These are phyloP conservation scores for Tetrahymena thermophila DNA, from an alignment of 73 alveolate genomes.

Conservation along the genomic window DNA sequence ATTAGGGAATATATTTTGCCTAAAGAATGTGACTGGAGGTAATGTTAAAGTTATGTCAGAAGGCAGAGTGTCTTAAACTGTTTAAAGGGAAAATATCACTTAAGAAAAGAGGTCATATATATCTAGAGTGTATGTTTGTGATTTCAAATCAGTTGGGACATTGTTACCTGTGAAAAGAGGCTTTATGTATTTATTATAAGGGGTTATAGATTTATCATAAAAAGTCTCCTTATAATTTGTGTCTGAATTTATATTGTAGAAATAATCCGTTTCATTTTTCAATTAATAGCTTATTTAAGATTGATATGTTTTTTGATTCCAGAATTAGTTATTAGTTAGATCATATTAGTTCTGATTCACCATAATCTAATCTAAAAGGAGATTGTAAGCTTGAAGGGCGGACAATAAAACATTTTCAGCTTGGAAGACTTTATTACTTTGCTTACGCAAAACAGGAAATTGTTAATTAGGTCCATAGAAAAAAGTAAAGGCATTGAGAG, in stretches of 20 bases:
- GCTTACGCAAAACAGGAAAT: not conserved
- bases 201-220: not conserved
- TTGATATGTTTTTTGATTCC: not conserved
- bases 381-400: not conserved
- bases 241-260: not conserved
- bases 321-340: not conserved
- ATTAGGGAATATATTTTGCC: not conserved
- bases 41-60: not conserved
- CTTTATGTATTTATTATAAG: not conserved
- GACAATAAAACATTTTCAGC: not conserved
- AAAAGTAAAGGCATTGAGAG: not conserved
- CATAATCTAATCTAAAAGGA: not conserved
- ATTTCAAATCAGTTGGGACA: not conserved
- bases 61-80: not conserved
- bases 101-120: not conserved
- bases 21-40: not conserved
- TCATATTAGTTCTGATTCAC: not conserved
- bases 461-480: not conserved
- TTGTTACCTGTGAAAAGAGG: not conserved
- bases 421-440: not conserved
- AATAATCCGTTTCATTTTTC: not conserved
- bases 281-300: not conserved
- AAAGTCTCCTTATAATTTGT: not conserved
- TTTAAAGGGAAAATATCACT: not conserved
- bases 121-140: not conserved